Conservation (phyloP, 1,284 basidiomycete genomes). For the Irpex sp. region DNA sequence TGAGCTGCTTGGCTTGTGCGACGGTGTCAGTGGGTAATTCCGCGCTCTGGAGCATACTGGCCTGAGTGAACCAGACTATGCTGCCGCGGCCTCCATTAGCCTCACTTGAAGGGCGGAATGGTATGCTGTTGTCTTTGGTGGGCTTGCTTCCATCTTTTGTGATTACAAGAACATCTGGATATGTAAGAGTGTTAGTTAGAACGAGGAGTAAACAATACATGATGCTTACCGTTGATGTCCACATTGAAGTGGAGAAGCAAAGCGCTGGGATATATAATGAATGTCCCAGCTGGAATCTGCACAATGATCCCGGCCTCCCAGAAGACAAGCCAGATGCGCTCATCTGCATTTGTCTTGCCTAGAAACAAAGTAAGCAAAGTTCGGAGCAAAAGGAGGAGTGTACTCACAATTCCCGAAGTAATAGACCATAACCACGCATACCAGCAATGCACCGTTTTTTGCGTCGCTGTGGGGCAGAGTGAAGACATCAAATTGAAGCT, state of each 20-base stretch:
- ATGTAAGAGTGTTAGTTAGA: too few species aligned
- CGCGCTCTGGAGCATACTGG: background rate
- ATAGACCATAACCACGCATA: background rate
- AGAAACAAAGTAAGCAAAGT: background rate
- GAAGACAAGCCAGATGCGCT: conserved; percentile 4
- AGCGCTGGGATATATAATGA: conserved; percentile 4
- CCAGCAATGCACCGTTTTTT: conserved; percentile 1
- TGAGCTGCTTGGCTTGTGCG: background rate
- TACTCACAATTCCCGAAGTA: background rate
- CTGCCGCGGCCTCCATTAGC: background rate
- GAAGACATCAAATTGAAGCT: background rate
- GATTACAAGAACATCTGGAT: background rate
- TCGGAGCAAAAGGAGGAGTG: background rate
- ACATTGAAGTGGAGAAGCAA: conserved; percentile 7
- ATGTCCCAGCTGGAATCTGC: conserved; percentile 1
- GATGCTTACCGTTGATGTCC: background rate
- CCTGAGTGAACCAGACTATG: conserved; percentile 7
- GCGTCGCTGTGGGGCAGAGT: background rate
- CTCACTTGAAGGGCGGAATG: background rate
- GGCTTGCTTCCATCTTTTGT: background rate
- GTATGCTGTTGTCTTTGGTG: background rate
- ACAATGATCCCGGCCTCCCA: conserved; percentile 7
- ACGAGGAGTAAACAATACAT: too few species aligned
- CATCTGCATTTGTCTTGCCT: background rate
- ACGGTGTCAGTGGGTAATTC: background rate